Percentiles rank a stretch among this genome's conserved stretches.
phyloP scores from a whole-genome alignment of 768 basidiomycete genomes.

The Amanita jacksonii region DNA sequence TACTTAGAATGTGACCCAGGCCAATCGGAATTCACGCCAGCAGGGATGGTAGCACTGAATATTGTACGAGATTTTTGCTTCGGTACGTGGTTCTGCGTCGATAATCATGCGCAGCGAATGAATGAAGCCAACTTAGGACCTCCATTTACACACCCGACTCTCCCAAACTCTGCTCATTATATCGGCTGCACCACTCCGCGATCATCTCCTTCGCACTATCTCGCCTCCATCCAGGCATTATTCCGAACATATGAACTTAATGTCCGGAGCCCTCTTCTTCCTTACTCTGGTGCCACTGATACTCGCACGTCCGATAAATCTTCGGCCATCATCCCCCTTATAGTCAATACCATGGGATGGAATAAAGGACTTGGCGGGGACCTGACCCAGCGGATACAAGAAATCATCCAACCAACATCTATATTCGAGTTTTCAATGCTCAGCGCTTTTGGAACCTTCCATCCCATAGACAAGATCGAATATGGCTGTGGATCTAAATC shows the following conservation, averaged over 20 bases:
- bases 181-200: slow-evolving; percentile 74
- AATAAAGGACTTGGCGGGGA: slow-evolving; percentile 87
- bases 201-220: slow-evolving; percentile 67
- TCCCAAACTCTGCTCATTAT: slow-evolving; percentile 71
- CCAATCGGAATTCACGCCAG: slow-evolving; percentile 88
- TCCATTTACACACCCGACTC: slow-evolving; percentile 72
- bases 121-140: slow-evolving; percentile 45
- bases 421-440: slow-evolving; percentile 42
- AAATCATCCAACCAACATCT: slow-evolving; percentile 47
- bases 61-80: slow-evolving; percentile 59
- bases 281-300: slow-evolving; percentile 14
- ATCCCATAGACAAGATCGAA: neutral
- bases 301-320: slow-evolving; percentile 39
- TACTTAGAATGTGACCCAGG: slow-evolving; percentile 91
- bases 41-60: slow-evolving; percentile 76
- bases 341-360: slow-evolving; percentile 98
- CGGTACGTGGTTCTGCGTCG: slow-evolving; percentile 32
- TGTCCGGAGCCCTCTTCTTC: slow-evolving; percentile 36
- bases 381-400: slow-evolving; percentile 61
- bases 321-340: slow-evolving; percentile 77
- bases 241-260: slow-evolving; percentile 63
- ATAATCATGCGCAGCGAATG: neutral
- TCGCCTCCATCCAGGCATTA: slow-evolving; percentile 56
- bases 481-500: neutral
- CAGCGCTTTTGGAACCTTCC: slow-evolving; percentile 14